phyloP scores from a whole-genome alignment of 352 stramenopile genomes.

The Pythium pyrilobum region DNA sequence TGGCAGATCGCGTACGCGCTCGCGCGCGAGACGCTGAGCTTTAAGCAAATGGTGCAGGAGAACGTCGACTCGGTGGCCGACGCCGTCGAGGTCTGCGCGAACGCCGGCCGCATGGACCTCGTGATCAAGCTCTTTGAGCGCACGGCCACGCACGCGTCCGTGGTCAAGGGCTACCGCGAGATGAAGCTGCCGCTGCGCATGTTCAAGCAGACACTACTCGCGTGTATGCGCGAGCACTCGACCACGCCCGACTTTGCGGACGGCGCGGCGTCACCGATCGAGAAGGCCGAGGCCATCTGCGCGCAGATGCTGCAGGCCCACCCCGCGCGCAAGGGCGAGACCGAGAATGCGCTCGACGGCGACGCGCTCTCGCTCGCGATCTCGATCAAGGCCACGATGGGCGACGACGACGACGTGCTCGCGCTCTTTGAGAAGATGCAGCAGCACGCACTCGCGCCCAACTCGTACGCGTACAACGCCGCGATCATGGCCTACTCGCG shows the following conservation, averaged over 20 bases:
- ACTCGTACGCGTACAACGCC: slow-evolving; percentile 76
- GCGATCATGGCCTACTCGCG: slow-evolving; percentile 71
- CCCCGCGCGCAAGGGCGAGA: not conserved
- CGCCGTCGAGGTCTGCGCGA: slow-evolving; percentile 57
- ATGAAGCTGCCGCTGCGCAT: slow-evolving; percentile 47
- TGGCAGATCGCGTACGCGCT: slow-evolving; percentile 75
- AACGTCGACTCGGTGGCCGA: slow-evolving; percentile 70
- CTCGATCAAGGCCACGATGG: slow-evolving; percentile 62
- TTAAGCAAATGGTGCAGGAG: slow-evolving; percentile 50
- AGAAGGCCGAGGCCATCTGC: slow-evolving; percentile 55
- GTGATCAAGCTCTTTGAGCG: slow-evolving; percentile 59
- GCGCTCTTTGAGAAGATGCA: slow-evolving; percentile 75
- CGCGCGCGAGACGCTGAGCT: slow-evolving; percentile 64
- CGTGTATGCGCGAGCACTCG: slow-evolving; percentile 40
- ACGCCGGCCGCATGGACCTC: slow-evolving; percentile 40
- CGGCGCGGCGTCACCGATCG: slow-evolving; percentile 22
- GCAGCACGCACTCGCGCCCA: slow-evolving; percentile 44
- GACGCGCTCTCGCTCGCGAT: slow-evolving; percentile 75
- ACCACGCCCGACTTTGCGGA: slow-evolving; percentile 14
- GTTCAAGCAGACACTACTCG: slow-evolving; percentile 61
- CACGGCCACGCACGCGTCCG: slow-evolving; percentile 35
- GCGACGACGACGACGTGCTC: slow-evolving; percentile 72
- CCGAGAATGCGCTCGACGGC: slow-evolving; percentile 40
- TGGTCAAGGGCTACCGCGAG: slow-evolving; percentile 19
- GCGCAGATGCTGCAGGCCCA: slow-evolving; percentile 56